These are phyloP conservation scores for Trichodelitschia bisporula DNA, from an alignment of 495 filamentous ascomycete species.

Conservation along the genomic window DNA sequence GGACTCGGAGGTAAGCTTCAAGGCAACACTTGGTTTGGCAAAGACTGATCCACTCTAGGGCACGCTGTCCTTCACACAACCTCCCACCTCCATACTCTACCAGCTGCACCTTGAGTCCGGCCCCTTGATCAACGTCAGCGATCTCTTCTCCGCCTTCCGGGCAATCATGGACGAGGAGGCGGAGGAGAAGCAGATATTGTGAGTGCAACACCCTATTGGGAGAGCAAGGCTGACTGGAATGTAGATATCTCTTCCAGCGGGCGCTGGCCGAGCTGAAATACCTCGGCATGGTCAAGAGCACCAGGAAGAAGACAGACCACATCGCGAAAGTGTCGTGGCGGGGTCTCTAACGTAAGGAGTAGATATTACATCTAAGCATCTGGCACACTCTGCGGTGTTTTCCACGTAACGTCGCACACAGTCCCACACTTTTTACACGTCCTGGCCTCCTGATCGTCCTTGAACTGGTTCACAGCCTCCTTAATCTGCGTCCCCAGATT, in stretches of 20 bases:
- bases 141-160: slow-evolving; percentile 75
- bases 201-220: slow-evolving; percentile 5
- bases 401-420: slow-evolving; percentile 33
- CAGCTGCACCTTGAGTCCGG: slow-evolving; percentile 82
- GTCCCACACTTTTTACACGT: slow-evolving; percentile 57
- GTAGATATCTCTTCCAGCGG: slow-evolving; percentile 47
- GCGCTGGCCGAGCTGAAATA: slow-evolving; percentile 60
- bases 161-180: slow-evolving; percentile 43
- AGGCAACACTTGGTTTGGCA: not conserved
- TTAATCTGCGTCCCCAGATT: slow-evolving; percentile 96
- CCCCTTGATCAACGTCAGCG: slow-evolving; percentile 61
- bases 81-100: slow-evolving; percentile 62
- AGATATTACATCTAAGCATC: too few relatives aligned
- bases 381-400: too few relatives aligned
- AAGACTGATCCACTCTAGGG: slow-evolving; percentile 3
- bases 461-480: slow-evolving; percentile 68
- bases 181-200: slow-evolving; percentile 19
- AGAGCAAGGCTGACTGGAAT: slow-evolving; percentile 9
- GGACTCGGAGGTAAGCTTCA: slow-evolving; percentile 1
- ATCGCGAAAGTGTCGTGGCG: slow-evolving; percentile 58
- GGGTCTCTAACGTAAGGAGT: slow-evolving; percentile 37
- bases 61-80: slow-evolving; percentile 34
- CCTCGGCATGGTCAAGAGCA: slow-evolving; percentile 71
- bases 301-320: slow-evolving; percentile 78
- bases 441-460: slow-evolving; percentile 40